Percentiles rank a stretch among this genome's conserved stretches.
These are phyloP conservation scores for Sphagnurus paluster DNA, from an alignment of 1,284 basidiomycete genomes.

Conservation along the genomic window DNA sequence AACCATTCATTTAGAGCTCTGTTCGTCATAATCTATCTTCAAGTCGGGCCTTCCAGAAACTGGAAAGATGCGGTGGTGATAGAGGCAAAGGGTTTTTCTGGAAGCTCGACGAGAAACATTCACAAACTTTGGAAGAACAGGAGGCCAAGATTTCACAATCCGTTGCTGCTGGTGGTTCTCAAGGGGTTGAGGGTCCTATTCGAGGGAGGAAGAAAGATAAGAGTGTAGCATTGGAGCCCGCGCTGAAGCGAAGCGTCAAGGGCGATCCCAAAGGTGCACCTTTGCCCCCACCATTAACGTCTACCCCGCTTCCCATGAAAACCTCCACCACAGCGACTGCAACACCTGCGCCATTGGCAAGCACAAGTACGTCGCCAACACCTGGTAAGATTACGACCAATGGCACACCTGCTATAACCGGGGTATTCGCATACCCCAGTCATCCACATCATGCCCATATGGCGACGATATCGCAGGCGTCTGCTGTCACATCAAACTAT, in stretches of 20 bases:
- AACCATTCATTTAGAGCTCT: constrained; percentile 62
- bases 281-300: constrained; percentile 66
- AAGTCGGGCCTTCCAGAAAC: constrained; percentile 84
- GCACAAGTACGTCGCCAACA: constrained; percentile 10
- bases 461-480: constrained; percentile 24
- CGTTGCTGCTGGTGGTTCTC: constrained; percentile 31
- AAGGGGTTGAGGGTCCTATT: constrained; percentile 32
- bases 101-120: constrained; percentile 78
- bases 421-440: constrained; percentile 39
- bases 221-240: constrained; percentile 48
- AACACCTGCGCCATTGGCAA: constrained; percentile 5
- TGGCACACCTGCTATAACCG: constrained; percentile 31
- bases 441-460: constrained; percentile 26
- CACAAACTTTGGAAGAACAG: constrained; percentile 67
- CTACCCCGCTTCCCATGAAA: constrained; percentile 52
- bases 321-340: constrained; percentile 20
- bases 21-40: constrained; percentile 91
- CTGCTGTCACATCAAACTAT: constrained; percentile 38
- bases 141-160: constrained; percentile 52
- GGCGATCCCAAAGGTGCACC: constrained; percentile 53
- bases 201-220: constrained; percentile 56
- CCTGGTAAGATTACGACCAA: constrained; percentile 6
- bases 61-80: constrained; percentile 81
- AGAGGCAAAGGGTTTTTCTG: constrained; percentile 89
- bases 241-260: constrained; percentile 66